phyloP scores from a whole-genome alignment of 1,284 basidiomycete species.

The Ustilago vetiveriae region DNA sequence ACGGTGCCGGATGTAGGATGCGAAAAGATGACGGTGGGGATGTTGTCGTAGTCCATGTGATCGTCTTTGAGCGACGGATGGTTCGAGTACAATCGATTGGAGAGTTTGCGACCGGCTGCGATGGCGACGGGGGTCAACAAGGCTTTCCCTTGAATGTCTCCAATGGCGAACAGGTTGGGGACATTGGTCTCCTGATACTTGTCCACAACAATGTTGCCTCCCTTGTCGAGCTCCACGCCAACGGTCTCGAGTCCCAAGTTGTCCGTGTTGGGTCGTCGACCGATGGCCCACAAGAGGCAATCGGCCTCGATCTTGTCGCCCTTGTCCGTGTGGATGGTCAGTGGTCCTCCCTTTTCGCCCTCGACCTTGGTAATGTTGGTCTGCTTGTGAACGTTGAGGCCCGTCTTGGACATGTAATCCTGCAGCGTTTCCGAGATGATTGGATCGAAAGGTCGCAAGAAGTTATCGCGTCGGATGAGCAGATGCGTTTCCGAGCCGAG shows the following conservation, averaged over 20 bases:
- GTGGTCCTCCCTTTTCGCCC: constrained; percentile 66
- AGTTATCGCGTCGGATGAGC: constrained; percentile 86
- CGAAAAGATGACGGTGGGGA: constrained; percentile 72
- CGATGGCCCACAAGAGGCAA: constrained; percentile 91
- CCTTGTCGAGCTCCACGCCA: constrained; percentile 79
- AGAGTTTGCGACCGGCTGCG: constrained; percentile 87
- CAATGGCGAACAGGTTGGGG: constrained; percentile 80
- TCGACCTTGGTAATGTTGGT: constrained; percentile 81
- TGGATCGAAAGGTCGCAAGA: constrained; percentile 92
- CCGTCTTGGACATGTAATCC: constrained; percentile 94
- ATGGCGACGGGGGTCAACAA: constrained; percentile 98
- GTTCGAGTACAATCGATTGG: constrained; percentile 86
- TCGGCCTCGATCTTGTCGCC: constrained; percentile 87
- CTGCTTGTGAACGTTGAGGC: constrained; percentile 84
- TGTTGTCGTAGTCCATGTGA: constrained; percentile 87
- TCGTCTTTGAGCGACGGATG: constrained; percentile 83
- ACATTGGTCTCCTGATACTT: constrained; percentile 83
- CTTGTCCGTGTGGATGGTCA: constrained; percentile 67
- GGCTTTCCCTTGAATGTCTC: constrained; percentile 91
- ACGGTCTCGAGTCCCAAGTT: constrained; percentile 80
- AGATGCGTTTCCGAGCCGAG: constrained; percentile 81
- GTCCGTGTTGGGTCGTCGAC: constrained; percentile 82
- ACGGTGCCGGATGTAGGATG: constrained; percentile 59
- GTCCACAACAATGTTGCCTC: constrained; percentile 86
- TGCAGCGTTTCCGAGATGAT: constrained; percentile 84